Evolutionary conservation across 2,329 filamentous ascomycete genomes (phyloP).

Genomic region (Camillea tinctor): DNA sequence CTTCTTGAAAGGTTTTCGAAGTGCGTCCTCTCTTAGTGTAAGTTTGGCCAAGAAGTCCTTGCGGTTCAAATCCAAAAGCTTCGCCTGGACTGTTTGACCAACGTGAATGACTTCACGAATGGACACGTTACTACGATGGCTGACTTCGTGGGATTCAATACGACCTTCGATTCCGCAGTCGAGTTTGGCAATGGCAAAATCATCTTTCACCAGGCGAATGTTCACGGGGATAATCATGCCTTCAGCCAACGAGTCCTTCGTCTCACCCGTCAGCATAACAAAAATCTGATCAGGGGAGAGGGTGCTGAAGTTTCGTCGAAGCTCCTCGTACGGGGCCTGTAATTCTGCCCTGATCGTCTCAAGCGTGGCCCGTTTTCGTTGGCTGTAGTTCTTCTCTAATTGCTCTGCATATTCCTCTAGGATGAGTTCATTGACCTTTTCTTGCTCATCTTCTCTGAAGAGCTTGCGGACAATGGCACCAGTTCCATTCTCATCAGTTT

Average conservation of each 20-base stretch:
- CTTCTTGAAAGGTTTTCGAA: constrained; percentile 70
- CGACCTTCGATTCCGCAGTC: constrained; percentile 93
- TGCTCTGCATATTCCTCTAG: constrained; percentile 97
- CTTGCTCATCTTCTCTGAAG: constrained; percentile 90
- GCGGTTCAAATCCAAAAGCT: constrained; percentile 83
- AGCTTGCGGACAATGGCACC: constrained; percentile 91
- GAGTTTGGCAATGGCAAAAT: constrained; percentile 89
- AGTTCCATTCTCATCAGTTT: constrained; percentile 84
- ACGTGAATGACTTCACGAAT: constrained; percentile 72
- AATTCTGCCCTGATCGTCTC: constrained; percentile 95
- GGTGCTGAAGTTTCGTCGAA: constrained; percentile 74
- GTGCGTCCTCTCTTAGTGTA: constrained; percentile 76
- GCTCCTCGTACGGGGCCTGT: constrained; percentile 89
- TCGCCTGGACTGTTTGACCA: constrained; percentile 84
- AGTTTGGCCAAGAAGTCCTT: constrained; percentile 82
- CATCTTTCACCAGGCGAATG: constrained; percentile 83
- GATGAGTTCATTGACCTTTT: constrained; percentile 93
- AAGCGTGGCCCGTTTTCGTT: constrained; percentile 90
- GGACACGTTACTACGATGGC: constrained; percentile 61
- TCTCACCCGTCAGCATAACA: constrained; percentile 96
- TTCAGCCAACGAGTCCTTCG: constrained; percentile 74
- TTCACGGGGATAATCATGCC: constrained; percentile 92
- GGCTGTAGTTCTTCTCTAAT: constrained; percentile 87
- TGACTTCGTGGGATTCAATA: constrained; percentile 79
- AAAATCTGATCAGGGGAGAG: constrained; percentile 79